A percentile compares a stretch with the other conserved stretches of the same genome.
Evolutionary conservation across 2,329 filamentous ascomycete genomes (phyloP).

Genomic region (Alternaria brassicae): DNA sequence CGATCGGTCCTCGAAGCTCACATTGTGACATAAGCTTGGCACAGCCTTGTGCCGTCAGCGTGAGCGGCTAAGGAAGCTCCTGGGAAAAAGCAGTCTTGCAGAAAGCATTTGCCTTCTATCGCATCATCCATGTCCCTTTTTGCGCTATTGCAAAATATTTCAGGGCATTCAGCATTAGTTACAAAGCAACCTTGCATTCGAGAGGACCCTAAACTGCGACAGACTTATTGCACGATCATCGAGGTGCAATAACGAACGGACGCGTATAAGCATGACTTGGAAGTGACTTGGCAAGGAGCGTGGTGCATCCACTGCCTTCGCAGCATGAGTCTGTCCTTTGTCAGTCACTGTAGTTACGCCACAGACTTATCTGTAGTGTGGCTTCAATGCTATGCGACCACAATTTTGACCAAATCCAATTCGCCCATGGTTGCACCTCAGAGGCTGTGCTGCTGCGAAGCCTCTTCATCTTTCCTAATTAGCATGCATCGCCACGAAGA

Average conservation of each 20-base stretch:
- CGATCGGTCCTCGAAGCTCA: slow-evolving; percentile 12
- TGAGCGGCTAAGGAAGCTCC: slow-evolving; percentile 1
- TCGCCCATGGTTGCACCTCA: neutral
- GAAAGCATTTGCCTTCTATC: neutral
- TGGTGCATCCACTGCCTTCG: neutral
- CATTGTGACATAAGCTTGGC: slow-evolving; percentile 13
- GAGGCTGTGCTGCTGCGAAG: slow-evolving; percentile 8
- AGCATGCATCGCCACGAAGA: slow-evolving; percentile 10
- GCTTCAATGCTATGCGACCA: neutral
- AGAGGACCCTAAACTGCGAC: neutral
- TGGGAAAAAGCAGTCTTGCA: neutral
- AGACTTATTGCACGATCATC: neutral
- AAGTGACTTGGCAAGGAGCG: neutral
- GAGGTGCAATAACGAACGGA: neutral
- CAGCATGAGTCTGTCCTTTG: neutral
- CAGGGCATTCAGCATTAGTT: no score
- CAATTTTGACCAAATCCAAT: neutral
- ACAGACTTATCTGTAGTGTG: neutral
- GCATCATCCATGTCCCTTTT: neutral
- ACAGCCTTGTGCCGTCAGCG: neutral
- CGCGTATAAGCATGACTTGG: neutral
- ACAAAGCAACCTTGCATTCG: no score
- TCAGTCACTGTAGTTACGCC: neutral
- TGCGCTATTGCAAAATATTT: no score
- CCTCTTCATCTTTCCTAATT: neutral